Conservation (phyloP, 495 filamentous ascomycete species). For the Cetradonia linearis region DNA sequence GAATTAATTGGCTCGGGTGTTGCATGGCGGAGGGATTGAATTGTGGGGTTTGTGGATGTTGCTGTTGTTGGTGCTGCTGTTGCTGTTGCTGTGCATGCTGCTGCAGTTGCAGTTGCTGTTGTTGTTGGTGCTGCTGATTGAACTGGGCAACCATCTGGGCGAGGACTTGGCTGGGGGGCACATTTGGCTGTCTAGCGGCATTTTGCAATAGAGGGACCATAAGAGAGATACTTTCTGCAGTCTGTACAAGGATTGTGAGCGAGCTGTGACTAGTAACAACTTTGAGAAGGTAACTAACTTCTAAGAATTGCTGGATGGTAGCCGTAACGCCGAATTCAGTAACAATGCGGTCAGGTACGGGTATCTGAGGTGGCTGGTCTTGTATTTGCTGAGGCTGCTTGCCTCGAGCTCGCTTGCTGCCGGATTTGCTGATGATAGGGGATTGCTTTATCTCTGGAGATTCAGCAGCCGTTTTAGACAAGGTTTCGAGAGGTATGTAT, state of each 20-base stretch:
- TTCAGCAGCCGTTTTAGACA: conserved; percentile 35
- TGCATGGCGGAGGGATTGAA: conserved; percentile 17
- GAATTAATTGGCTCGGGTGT: conserved; percentile 13
- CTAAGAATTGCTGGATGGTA: conserved; percentile 55
- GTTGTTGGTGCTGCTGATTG: conserved; percentile 21
- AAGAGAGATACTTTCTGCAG: conserved; percentile 63
- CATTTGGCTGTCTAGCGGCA: conserved; percentile 43
- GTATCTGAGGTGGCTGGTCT: conserved; percentile 34
- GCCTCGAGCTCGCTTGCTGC: conserved; percentile 44
- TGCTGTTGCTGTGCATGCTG: conserved; percentile 32
- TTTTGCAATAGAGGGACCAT: conserved; percentile 59
- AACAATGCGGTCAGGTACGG: conserved; percentile 54
- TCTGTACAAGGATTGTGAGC: conserved; percentile 32
- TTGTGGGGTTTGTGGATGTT: conserved; percentile 25
- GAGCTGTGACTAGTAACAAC: conserved; percentile 9
- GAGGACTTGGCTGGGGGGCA: conserved; percentile 52
- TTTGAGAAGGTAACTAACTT: conserved; percentile 37
- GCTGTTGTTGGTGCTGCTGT: conserved; percentile 14
- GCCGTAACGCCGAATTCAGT: conserved; percentile 49
- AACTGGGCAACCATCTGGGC: conserved; percentile 46
- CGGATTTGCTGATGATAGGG: conserved; percentile 54
- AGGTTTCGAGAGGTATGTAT: conserved; percentile 49
- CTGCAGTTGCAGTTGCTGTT: conserved; percentile 33
- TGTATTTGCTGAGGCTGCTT: conserved; percentile 24
- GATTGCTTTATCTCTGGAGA: conserved; percentile 56